Conservation (phyloP, 176 grass and related monocot genomes). For the Sorghum bicolor region DNA sequence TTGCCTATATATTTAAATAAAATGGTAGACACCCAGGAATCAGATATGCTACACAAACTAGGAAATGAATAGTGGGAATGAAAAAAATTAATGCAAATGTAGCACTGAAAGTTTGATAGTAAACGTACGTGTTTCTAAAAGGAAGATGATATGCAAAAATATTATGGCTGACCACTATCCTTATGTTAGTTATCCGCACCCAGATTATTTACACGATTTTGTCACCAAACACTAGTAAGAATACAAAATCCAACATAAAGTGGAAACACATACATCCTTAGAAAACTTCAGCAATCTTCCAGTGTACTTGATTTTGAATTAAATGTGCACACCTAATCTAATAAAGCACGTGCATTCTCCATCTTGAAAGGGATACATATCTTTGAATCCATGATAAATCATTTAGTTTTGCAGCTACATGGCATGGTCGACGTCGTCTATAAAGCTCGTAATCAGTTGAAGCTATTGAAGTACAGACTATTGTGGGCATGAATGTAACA, state of each 20-base stretch:
- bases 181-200: not conserved
- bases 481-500: not conserved
- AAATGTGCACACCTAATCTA: not conserved
- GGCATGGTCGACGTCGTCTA: not conserved
- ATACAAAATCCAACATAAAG: not conserved
- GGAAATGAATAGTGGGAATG: not conserved
- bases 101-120: not conserved
- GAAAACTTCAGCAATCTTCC: not conserved
- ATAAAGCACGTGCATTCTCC: not conserved
- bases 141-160: not conserved
- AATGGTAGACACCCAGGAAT: not conserved
- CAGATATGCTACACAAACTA: not conserved
- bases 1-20: not conserved
- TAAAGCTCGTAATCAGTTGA: not conserved
- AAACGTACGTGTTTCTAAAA: not conserved
- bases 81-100: not conserved
- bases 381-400: not conserved
- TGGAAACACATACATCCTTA: not conserved
- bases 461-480: not conserved
- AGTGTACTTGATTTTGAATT: not conserved
- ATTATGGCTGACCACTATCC: not conserved
- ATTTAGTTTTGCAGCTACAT: not conserved
- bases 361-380: not conserved
- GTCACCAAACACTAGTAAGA: not conserved
- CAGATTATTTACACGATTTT: not conserved